A percentile compares a stretch with the other conserved stretches of the same genome.
Evolutionary conservation across 257 asterid species (phyloP).

Genomic region (Leonotis leonurus): DNA sequence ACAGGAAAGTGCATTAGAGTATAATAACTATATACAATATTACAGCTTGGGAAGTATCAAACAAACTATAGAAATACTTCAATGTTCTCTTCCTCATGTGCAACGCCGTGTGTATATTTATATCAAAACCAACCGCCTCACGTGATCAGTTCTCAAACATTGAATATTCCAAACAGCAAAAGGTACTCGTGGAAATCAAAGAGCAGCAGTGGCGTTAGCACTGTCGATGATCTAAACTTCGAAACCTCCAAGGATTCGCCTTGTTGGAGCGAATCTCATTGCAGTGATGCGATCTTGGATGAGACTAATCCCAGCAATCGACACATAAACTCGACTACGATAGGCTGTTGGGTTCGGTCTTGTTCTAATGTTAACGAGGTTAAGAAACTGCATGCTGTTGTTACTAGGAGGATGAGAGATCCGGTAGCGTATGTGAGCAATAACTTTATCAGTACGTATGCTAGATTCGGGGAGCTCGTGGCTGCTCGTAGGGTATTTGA

Average conservation of each 20-base stretch:
- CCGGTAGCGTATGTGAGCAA: conserved; percentile 37
- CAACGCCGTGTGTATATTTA: conserved; percentile 18
- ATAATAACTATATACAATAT: too few species aligned
- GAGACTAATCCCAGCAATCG: conserved; percentile 9
- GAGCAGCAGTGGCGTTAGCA: conserved; percentile 6
- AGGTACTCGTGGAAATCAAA: conserved; percentile 7
- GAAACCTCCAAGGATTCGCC: conserved; percentile 14
- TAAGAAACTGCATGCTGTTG: conserved; percentile 38
- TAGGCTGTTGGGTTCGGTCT: conserved; percentile 53
- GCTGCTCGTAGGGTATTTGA: conserved; percentile 73
- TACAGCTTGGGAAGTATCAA: conserved; percentile 4
- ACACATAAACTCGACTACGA: conserved; percentile 21
- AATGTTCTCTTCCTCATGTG: conserved; percentile 47
- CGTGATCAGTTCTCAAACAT: conserved; percentile 18
- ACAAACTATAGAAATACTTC: not conserved
- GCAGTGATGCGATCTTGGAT: not conserved
- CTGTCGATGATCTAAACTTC: not conserved
- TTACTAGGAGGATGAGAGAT: conserved; percentile 29
- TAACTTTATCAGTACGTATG: conserved; percentile 54
- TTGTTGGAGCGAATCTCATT: not conserved
- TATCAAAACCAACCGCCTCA: conserved; percentile 26
- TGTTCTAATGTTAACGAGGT: conserved; percentile 35
- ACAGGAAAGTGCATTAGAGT: conserved; percentile 9
- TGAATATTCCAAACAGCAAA: conserved; percentile 9
- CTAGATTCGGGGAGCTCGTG: conserved; percentile 41